Evolutionary conservation across 2,329 filamentous ascomycete species (phyloP), one percentile per base, ranked within the genome.

Genomic region (Xylariales sp.): DNA sequence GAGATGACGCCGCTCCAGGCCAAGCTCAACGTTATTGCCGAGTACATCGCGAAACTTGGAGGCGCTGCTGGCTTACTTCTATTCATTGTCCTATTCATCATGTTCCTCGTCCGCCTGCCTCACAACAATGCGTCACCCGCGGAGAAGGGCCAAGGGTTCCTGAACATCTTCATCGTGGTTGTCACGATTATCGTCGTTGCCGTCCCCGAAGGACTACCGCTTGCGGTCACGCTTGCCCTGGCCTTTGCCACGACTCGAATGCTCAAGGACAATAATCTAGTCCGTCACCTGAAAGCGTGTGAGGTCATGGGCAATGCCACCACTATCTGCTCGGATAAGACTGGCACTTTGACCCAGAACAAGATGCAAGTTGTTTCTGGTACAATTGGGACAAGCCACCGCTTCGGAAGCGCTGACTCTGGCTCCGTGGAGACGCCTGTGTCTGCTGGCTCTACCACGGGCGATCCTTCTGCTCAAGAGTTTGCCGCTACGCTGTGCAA

Each of bases 71-170:
- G 85, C 49, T 69, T 93, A 11, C 67, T 88, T 7, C 71, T 95
- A 34, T 95, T 96, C 65, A 73, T 91, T 34, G 84, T 94, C 33
- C 73, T 95, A 11, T 79, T 95, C 55, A 90, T 95, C 66, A 78
- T 88, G 54, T 96, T 95, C 58, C 70, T 93, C 8, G 87, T 82
- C 35, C 67, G 78, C 10, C 74, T 95, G 3, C 69, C 71, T 5
- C 58, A 73, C 14, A 70, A 77, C 44, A 49, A 56, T 3, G 65
- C 65, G 2, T 73, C 74, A 0, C 73, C 88, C 3, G 81, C 86
- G 3, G 62, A 80, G 40, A 95, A 94, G 66, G 89, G 86, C 7
- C 86, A 91, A 55, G 73, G 78, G 39, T 88, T 88, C 53, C 71
- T 88, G 51, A 75, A 84, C 45, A 87, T 88, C 45, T 79, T 89